phyloP scores from a whole-genome alignment of 2,329 filamentous ascomycete genomes.

The Colletotrichum euphorbiae region DNA sequence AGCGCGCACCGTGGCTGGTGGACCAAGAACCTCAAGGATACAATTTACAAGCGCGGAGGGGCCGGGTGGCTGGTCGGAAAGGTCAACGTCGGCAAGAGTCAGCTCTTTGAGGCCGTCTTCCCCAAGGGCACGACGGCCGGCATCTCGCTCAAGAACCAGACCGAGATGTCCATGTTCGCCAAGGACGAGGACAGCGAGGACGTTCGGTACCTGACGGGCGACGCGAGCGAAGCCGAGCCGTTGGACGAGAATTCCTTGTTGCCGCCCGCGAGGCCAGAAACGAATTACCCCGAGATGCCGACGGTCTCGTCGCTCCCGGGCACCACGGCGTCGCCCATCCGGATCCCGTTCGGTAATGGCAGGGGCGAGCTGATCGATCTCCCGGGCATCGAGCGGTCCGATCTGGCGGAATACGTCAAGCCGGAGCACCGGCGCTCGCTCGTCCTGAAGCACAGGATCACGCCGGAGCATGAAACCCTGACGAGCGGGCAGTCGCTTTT shows the following conservation, averaged over 20 bases:
- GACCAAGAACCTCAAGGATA: slow-evolving; percentile 86
- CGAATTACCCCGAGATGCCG: slow-evolving; percentile 84
- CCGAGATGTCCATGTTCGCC: slow-evolving; percentile 38
- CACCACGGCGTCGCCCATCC: slow-evolving; percentile 94
- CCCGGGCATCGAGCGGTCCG: slow-evolving; percentile 82
- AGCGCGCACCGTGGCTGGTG: slow-evolving; percentile 91
- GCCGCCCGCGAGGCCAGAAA: slow-evolving; percentile 79
- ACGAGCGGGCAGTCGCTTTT: slow-evolving; percentile 84
- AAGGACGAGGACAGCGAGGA: slow-evolving; percentile 31
- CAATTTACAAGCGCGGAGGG: slow-evolving; percentile 85
- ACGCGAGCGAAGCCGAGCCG: slow-evolving; percentile 42
- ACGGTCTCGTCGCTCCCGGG: slow-evolving; percentile 88
- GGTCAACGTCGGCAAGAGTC: slow-evolving; percentile 96
- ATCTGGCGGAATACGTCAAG: slow-evolving; percentile 77
- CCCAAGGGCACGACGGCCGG: slow-evolving; percentile 70
- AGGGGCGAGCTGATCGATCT: slow-evolving; percentile 94
- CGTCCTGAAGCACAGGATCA: slow-evolving; percentile 82
- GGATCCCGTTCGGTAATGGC: slow-evolving; percentile 87
- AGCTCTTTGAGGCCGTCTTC: slow-evolving; percentile 87
- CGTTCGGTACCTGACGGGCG: slow-evolving; percentile 20
- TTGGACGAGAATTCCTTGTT: slow-evolving; percentile 69
- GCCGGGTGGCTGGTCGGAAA: slow-evolving; percentile 98
- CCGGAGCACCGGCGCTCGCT: slow-evolving; percentile 74
- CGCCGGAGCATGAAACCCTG: slow-evolving; percentile 78
- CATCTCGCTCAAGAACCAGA: slow-evolving; percentile 16